A percentile compares a stretch with the other conserved stretches of the same genome.
Evolutionary conservation across 2,329 filamentous ascomycete species (phyloP).

Genomic region (Aspergillus bombycis): DNA sequence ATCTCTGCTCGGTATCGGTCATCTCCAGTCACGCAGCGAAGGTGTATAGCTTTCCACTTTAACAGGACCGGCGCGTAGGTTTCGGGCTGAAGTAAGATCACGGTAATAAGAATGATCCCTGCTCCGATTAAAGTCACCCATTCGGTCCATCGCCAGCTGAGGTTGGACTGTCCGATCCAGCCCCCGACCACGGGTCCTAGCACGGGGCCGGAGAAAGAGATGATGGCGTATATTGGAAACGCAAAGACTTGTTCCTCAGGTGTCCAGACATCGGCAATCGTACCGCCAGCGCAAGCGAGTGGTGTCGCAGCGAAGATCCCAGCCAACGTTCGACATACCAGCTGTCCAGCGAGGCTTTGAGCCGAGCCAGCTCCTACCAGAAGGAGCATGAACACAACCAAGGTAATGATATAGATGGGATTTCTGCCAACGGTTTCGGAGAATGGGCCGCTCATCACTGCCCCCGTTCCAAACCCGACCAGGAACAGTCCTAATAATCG

Average conservation of each 20-base stretch:
- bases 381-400: conserved; percentile 51
- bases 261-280: conserved; percentile 50
- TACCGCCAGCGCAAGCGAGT: conserved; percentile 49
- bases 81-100: conserved; percentile 52
- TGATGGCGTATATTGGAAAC: conserved; percentile 54
- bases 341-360: conserved; percentile 50
- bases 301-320: conserved; percentile 51
- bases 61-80: conserved; percentile 51
- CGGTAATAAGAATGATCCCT: conserved; percentile 33
- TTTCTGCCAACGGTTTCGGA: conserved; percentile 54
- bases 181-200: conserved; percentile 22
- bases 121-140: conserved; percentile 49
- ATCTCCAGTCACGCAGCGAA: conserved; percentile 47
- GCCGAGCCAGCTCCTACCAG: conserved; percentile 52
- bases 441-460: conserved; percentile 52
- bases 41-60: conserved; percentile 45
- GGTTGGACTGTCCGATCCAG: conserved; percentile 12
- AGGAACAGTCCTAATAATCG: conserved; percentile 31
- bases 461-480: conserved; percentile 52
- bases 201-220: conserved; percentile 39
- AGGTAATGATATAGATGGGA: conserved; percentile 51
- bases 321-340: conserved; percentile 54
- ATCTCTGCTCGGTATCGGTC: conserved; percentile 49
- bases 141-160: conserved; percentile 43
- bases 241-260: conserved; percentile 51